These are phyloP conservation scores for Incumbomyces lentus DNA, from an alignment of 2,329 filamentous ascomycete species.

Conservation along the genomic window DNA sequence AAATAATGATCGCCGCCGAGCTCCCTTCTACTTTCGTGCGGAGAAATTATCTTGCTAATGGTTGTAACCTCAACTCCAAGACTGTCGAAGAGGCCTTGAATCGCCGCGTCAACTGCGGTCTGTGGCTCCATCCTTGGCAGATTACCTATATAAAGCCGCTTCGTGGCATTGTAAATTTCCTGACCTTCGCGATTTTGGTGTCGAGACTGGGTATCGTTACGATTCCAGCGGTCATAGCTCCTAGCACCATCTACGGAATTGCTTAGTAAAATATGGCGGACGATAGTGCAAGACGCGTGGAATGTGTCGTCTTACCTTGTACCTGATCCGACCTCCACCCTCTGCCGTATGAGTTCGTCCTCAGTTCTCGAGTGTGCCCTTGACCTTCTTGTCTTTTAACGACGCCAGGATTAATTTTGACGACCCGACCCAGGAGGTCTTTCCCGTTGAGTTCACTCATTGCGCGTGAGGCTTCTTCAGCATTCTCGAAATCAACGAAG, in stretches of 20 bases:
- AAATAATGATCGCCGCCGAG: slow-evolving; percentile 50
- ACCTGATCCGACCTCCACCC: slow-evolving; percentile 1
- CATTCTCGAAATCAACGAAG: slow-evolving; percentile 56
- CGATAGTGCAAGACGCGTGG: too few relatives aligned
- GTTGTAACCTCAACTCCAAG: slow-evolving; percentile 35
- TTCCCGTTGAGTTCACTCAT: slow-evolving; percentile 47
- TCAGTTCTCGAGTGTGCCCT: slow-evolving; percentile 3
- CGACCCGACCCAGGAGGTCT: slow-evolving; percentile 45
- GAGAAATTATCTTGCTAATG: slow-evolving; percentile 47
- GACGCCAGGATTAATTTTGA: slow-evolving; percentile 57
- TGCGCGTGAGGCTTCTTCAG: slow-evolving; percentile 47
- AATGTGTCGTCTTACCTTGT: slow-evolving; percentile 11
- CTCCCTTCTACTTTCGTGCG: slow-evolving; percentile 44
- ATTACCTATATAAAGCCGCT: slow-evolving; percentile 38
- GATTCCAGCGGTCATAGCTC: slow-evolving; percentile 28
- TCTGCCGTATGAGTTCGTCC: not conserved
- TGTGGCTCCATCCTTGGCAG: slow-evolving; percentile 36
- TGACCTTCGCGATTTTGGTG: slow-evolving; percentile 9
- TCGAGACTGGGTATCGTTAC: slow-evolving; percentile 29
- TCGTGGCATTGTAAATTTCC: slow-evolving; percentile 7
- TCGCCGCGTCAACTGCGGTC: slow-evolving; percentile 33
- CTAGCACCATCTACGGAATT: slow-evolving; percentile 24
- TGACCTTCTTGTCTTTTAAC: slow-evolving; percentile 37
- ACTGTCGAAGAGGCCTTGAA: slow-evolving; percentile 20
- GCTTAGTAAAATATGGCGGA: slow-evolving; percentile 5